A percentile compares a stretch with the other conserved stretches of the same genome.
These are phyloP conservation scores for Eudorina sp. DNA, from an alignment of 139 green algal genomes.

Conservation along the genomic window DNA sequence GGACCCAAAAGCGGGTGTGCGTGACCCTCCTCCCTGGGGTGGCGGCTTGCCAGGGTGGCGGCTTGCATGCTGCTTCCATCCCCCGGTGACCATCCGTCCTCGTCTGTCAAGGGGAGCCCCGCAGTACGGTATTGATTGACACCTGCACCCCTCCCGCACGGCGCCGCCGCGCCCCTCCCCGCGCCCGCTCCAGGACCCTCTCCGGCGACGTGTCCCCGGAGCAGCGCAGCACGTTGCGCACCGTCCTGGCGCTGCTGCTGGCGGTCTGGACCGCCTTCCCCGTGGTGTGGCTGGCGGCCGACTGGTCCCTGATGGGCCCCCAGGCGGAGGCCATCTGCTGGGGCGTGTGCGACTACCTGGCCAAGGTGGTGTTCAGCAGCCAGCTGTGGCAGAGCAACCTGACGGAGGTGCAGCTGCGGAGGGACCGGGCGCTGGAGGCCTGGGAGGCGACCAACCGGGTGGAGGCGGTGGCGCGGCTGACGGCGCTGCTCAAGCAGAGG, in stretches of 20 bases:
- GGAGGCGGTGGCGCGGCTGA: slow-evolving; percentile 61
- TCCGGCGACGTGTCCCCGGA: not conserved
- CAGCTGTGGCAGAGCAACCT: slow-evolving; percentile 75
- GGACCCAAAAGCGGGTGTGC: too few species aligned
- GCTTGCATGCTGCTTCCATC: too few species aligned
- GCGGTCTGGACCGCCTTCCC: slow-evolving; percentile 64
- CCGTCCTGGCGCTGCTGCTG: slow-evolving; percentile 53
- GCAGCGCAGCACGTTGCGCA: slow-evolving; percentile 26
- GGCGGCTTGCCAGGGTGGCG: too few species aligned
- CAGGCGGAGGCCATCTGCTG: slow-evolving; percentile 56
- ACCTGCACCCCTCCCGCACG: not conserved
- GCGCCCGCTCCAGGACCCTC: slow-evolving; percentile 9
- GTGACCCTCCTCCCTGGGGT: too few species aligned
- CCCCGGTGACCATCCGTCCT: too few species aligned
- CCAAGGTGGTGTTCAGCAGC: slow-evolving; percentile 69
- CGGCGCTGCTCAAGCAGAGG: slow-evolving; percentile 54
- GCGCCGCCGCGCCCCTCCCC: not conserved
- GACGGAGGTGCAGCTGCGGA: slow-evolving; percentile 46
- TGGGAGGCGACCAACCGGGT: slow-evolving; percentile 59
- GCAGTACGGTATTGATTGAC: too few species aligned
- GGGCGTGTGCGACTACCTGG: slow-evolving; percentile 62
- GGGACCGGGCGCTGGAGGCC: slow-evolving; percentile 33
- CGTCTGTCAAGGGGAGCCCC: too few species aligned
- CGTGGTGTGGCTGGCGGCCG: slow-evolving; percentile 54
- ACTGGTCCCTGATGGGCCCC: slow-evolving; percentile 40